These are phyloP conservation scores for Aureobasidium musti DNA, from an alignment of 2,329 filamentous ascomycete species.

Conservation along the genomic window DNA sequence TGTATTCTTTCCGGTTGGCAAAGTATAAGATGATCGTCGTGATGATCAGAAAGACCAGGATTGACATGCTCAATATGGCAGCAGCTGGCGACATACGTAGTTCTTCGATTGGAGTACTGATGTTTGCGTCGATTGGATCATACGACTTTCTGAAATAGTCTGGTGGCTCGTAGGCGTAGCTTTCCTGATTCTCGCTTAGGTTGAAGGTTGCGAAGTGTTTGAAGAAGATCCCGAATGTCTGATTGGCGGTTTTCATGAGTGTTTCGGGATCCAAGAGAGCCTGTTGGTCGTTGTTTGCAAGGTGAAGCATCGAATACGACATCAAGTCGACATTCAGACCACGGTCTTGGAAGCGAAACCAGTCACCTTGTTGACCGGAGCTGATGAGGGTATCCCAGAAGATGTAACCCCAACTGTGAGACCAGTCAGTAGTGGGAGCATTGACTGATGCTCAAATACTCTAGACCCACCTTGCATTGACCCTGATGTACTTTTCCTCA, in stretches of 20 bases:
- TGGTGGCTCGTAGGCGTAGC: not conserved
- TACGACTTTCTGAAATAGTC: no score
- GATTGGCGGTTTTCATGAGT: not conserved
- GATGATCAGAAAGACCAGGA: not conserved
- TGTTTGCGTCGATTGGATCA: not conserved
- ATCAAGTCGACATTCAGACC: conserved; percentile 14
- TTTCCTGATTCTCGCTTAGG: not conserved
- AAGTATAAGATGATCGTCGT: not conserved
- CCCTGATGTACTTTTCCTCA: not conserved
- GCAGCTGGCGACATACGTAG: not conserved
- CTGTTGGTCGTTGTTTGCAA: not conserved
- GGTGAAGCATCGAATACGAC: conserved; percentile 4
- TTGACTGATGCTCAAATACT: no score
- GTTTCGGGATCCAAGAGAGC: not conserved
- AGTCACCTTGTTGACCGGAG: not conserved
- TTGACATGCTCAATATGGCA: not conserved
- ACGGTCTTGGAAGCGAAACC: not conserved
- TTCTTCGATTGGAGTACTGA: not conserved
- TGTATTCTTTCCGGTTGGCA: not conserved
- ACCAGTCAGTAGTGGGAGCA: no score
- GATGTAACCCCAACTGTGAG: not conserved
- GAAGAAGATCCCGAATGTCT: conserved; percentile 7
- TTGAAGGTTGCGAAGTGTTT: conserved; percentile 7
- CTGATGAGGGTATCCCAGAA: not conserved
- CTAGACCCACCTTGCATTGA: not conserved